These are phyloP conservation scores for Globisporangium nodosum DNA, from an alignment of 352 stramenopile species.

Conservation along the genomic window DNA sequence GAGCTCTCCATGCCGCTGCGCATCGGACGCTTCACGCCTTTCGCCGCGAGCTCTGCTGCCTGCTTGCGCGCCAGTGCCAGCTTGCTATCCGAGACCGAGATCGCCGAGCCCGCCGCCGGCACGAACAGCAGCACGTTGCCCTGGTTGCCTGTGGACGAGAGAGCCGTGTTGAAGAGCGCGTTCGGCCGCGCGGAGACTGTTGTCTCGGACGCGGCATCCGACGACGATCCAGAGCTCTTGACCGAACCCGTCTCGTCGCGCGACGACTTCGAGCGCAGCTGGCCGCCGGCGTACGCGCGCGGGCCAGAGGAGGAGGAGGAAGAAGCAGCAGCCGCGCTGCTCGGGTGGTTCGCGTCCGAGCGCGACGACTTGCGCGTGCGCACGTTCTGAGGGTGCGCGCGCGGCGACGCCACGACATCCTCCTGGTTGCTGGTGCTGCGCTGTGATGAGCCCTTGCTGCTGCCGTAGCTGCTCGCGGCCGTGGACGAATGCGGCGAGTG, in stretches of 20 bases:
- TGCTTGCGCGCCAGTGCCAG: conserved; percentile 53
- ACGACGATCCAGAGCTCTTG: conserved; percentile 23
- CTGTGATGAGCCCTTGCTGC: neutral
- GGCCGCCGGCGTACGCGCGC: conserved; percentile 21
- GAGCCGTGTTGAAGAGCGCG: conserved; percentile 21
- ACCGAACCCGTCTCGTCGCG: conserved; percentile 20
- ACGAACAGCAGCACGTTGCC: conserved; percentile 75
- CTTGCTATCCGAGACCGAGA: conserved; percentile 60
- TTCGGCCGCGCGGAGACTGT: conserved; percentile 18
- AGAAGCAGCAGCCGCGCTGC: neutral
- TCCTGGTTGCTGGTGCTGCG: neutral
- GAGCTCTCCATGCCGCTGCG: conserved; percentile 29
- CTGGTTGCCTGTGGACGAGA: conserved; percentile 20
- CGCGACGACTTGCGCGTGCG: conserved; percentile 15
- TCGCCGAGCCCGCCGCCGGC: conserved; percentile 52
- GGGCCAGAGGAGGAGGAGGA: neutral
- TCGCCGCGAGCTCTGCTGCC: conserved; percentile 40
- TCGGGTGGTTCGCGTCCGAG: conserved; percentile 22
- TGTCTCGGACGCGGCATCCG: conserved; percentile 1
- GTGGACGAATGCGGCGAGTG: conserved; percentile 1
- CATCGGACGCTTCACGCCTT: conserved; percentile 47
- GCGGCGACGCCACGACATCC: conserved; percentile 10
- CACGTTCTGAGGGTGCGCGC: conserved; percentile 25
- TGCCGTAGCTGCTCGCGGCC: conserved; percentile 4
- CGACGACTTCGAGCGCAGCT: conserved; percentile 10